phyloP scores from a whole-genome alignment of 495 filamentous ascomycete species.

The Podospora comata region DNA sequence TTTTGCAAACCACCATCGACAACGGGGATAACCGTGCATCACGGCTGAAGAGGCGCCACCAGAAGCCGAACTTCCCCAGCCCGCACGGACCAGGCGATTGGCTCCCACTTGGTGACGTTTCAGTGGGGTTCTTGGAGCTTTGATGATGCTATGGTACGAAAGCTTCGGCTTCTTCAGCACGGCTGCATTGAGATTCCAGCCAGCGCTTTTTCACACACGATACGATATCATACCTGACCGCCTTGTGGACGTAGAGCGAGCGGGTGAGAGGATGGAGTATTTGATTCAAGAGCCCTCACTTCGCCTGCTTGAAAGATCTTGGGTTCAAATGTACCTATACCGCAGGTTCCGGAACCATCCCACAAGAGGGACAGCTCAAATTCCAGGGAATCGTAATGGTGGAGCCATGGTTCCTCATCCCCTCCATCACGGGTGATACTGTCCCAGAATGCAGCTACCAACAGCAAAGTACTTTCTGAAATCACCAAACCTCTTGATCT shows the following conservation, averaged over 20 bases:
- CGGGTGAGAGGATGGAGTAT: not conserved
- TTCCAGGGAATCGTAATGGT: not conserved
- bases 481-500: too few species aligned
- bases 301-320: too few species aligned
- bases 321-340: too few species aligned
- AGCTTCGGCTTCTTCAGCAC: constrained; percentile 1
- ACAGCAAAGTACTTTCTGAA: too few species aligned
- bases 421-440: not conserved
- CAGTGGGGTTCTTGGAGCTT: not conserved
- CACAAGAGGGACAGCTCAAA: not conserved
- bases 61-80: constrained; percentile 1
- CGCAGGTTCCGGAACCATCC: not conserved
- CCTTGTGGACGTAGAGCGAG: not conserved
- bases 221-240: not conserved
- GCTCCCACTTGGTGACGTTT: not conserved
- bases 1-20: not conserved
- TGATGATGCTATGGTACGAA: constrained; percentile 6
- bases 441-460: not conserved
- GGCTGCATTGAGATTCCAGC: not conserved
- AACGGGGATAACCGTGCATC: not conserved
- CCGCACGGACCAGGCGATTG: not conserved
- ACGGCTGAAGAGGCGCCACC: not conserved
- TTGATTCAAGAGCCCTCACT: too few species aligned
- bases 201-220: not conserved
- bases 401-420: not conserved